phyloP scores from a whole-genome alignment of 2,329 filamentous ascomycete genomes.

The Macrophomina pseudophaseolina region DNA sequence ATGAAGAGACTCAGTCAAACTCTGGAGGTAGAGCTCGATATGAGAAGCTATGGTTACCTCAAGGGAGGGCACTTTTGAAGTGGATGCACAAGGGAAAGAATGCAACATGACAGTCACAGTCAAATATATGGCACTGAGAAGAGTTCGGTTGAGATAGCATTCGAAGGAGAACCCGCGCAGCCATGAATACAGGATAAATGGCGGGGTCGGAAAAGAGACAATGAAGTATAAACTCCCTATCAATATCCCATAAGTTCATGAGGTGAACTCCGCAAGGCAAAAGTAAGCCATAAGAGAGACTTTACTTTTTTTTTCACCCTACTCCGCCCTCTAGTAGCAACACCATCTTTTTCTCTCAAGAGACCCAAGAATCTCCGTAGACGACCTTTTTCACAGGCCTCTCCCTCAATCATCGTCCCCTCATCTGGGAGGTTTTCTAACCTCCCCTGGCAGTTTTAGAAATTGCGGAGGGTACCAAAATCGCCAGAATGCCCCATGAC shows the following conservation, averaged over 20 bases:
- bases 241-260: too few species aligned
- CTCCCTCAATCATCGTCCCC: too few species aligned
- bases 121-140: background rate
- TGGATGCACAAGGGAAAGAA: too few species aligned
- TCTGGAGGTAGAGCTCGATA: too few species aligned
- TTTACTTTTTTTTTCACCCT: background rate
- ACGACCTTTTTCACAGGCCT: background rate
- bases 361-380: background rate
- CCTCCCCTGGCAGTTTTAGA: too few species aligned
- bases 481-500: too few species aligned
- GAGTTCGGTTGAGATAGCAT: background rate
- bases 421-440: too few species aligned
- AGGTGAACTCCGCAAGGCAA: background rate
- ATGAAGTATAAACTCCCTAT: background rate
- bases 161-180: background rate
- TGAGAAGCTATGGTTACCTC: too few species aligned
- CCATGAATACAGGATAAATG: background rate
- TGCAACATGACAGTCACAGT: too few species aligned
- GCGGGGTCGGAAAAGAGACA: background rate
- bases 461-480: background rate
- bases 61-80: too few species aligned
- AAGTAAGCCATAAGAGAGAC: background rate
- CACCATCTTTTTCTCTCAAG: background rate
- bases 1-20: too few species aligned
- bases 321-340: background rate